These are phyloP conservation scores for Daldinia caldariorum DNA, from an alignment of 495 filamentous ascomycete species.

Conservation along the genomic window DNA sequence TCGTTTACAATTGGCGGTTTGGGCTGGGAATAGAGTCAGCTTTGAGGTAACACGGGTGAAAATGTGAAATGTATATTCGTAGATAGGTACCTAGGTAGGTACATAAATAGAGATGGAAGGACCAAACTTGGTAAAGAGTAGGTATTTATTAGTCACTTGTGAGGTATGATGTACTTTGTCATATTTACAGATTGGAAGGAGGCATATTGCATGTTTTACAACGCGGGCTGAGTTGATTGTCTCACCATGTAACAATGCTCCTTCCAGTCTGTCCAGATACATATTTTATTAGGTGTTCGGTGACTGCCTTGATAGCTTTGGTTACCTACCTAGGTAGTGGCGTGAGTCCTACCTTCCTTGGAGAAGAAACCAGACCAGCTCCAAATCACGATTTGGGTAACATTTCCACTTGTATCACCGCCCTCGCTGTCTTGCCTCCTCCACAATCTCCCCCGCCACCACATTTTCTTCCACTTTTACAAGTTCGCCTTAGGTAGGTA, in stretches of 20 bases:
- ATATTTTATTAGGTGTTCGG: neutral
- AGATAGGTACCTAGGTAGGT: neutral
- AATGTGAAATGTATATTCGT: neutral
- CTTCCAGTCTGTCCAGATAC: neutral
- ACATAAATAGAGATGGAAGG: too few species aligned
- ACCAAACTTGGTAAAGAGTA: too few species aligned
- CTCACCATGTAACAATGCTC: neutral
- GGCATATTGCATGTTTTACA: neutral
- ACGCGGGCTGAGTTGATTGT: slow-evolving; percentile 1
- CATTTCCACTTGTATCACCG: neutral
- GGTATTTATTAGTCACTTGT: too few species aligned
- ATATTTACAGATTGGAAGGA: too few species aligned
- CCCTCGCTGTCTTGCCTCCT: neutral
- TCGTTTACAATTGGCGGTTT: neutral
- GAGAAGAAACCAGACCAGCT: neutral
- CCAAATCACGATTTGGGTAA: neutral
- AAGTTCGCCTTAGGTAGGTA: neutral
- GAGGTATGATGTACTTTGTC: too few species aligned
- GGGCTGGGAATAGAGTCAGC: neutral
- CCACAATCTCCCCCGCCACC: slow-evolving; percentile 1
- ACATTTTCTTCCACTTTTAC: neutral
- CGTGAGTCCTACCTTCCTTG: slow-evolving; percentile 10
- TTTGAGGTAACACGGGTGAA: neutral
- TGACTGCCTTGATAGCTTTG: neutral
- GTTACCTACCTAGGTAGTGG: neutral